A percentile compares a stretch with the other conserved stretches of the same genome.
Conservation (phyloP, 1,139 yeast genomes). For the Ashbya aceris region DNA sequence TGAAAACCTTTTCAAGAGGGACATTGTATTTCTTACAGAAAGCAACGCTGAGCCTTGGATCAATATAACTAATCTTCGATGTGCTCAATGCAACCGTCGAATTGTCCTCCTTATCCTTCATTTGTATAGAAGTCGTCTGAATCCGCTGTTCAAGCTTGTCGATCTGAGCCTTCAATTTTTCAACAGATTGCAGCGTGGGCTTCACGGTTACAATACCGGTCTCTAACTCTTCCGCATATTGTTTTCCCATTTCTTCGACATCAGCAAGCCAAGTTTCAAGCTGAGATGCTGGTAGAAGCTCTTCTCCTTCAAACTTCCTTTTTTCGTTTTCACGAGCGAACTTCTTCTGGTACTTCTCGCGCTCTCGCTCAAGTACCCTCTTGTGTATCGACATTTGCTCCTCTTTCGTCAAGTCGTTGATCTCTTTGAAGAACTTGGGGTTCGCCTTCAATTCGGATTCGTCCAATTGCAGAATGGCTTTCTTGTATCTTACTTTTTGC, state of each 20-base stretch:
- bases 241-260: constrained; percentile 46
- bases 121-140: constrained; percentile 55
- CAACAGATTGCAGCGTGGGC: constrained; percentile 44
- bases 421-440: constrained; percentile 53
- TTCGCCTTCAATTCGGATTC: constrained; percentile 44
- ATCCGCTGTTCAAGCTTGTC: constrained; percentile 68
- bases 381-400: constrained; percentile 53
- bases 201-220: constrained; percentile 53
- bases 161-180: constrained; percentile 64
- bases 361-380: constrained; percentile 46
- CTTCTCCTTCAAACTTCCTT: constrained; percentile 46
- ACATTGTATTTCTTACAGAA: constrained; percentile 80
- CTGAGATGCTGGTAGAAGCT: constrained; percentile 44
- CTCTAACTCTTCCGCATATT: constrained; percentile 51
- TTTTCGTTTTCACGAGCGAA: constrained; percentile 74
- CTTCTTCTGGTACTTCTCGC: constrained; percentile 53
- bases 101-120: constrained; percentile 88
- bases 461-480: constrained; percentile 61
- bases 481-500: constrained; percentile 70
- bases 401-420: constrained; percentile 60
- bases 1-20: constrained; percentile 85
- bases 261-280: constrained; percentile 51
- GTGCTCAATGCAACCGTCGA: constrained; percentile 91
- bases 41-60: constrained; percentile 85
- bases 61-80: constrained; percentile 88